Evolutionary conservation across 1,284 basidiomycete genomes (phyloP), one percentile per base, ranked within the genome.

Genomic region (Leucoagaricus sp.): DNA sequence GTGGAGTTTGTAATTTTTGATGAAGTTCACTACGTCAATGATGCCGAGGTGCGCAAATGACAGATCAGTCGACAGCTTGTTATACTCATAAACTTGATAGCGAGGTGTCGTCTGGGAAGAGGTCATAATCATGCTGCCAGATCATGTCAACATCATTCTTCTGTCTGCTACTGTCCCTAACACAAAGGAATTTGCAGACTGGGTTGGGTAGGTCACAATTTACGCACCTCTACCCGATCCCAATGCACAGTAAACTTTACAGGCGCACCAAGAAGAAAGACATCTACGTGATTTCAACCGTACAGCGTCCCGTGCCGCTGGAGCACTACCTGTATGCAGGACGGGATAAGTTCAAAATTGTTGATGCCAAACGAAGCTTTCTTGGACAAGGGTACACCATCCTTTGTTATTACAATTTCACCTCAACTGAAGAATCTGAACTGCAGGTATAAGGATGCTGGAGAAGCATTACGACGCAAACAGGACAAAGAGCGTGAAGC

Each of bases 1-100:
- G 96, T 99, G 45, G 97, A 99, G 70, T 99, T 98, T 69, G 97
- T 99, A 25, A 97, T 99, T 61, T 99, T 99, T 67, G 97, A 99
- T 70, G 97, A 99, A 71, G 97, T 99, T 12, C 97, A 99, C 75
- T 99, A 99, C 71, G 96, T 99, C 57, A 99, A 99, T 70, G 97
- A 99, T 71, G 93, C 94, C 15, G 97, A 99, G 87, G 94, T 95
- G 60, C 62, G 78, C 63, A 21, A 44, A 53, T 44, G n/a, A 12
- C 26, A 23, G 19, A 21, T 21, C 29, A 7, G 3, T 33, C 13
- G 33, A 53, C 17, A 40, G 15, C 41, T 13, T 36, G 15, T 9
- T 9, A 38, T 26, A 34, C 29, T 28, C n/a, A 12, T 8, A 4
- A 42, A 40, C 42, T 40, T 26, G 44, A 31, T 65, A 97, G 94